Evolutionary conservation across 352 stramenopile species (phyloP).

Genomic region (Blastocystis sp.): DNA sequence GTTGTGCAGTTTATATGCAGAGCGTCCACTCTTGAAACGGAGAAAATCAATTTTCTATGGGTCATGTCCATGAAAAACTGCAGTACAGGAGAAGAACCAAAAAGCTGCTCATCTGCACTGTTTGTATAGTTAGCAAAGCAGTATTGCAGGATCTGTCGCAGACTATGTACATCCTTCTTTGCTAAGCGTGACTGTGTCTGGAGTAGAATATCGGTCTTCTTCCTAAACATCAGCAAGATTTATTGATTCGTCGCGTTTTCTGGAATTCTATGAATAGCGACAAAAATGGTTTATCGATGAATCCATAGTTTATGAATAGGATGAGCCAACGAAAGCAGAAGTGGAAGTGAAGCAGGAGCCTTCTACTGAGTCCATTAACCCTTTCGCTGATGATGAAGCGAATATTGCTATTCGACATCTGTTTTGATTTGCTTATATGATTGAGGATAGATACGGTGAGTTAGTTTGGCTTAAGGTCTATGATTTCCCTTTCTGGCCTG

Average conservation of each 20-base stretch:
- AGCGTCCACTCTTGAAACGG: neutral
- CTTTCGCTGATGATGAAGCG: neutral
- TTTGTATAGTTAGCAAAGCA: slow-evolving; percentile 9
- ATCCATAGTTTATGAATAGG: neutral
- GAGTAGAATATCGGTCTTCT: neutral
- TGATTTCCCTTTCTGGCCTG: slow-evolving; percentile 37
- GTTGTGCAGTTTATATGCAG: neutral
- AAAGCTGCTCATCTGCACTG: neutral
- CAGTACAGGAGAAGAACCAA: neutral
- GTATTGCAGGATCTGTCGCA: neutral
- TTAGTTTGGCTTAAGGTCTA: slow-evolving; percentile 41
- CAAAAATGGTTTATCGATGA: neutral
- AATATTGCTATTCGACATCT: slow-evolving; percentile 13
- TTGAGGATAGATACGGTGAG: slow-evolving; percentile 27
- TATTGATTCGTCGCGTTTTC: neutral
- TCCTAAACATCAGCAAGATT: neutral
- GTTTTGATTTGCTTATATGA: neutral
- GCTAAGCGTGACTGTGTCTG: neutral
- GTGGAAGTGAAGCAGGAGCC: neutral
- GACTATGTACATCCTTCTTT: slow-evolving; percentile 53
- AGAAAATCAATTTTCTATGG: slow-evolving; percentile 18
- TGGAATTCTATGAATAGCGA: neutral
- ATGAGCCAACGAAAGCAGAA: neutral
- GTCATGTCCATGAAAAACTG: neutral
- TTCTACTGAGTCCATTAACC: neutral